Evolutionary conservation across 2,329 filamentous ascomycete species (phyloP), one percentile per base, ranked within the genome.

Genomic region (Aspergillus sp.): DNA sequence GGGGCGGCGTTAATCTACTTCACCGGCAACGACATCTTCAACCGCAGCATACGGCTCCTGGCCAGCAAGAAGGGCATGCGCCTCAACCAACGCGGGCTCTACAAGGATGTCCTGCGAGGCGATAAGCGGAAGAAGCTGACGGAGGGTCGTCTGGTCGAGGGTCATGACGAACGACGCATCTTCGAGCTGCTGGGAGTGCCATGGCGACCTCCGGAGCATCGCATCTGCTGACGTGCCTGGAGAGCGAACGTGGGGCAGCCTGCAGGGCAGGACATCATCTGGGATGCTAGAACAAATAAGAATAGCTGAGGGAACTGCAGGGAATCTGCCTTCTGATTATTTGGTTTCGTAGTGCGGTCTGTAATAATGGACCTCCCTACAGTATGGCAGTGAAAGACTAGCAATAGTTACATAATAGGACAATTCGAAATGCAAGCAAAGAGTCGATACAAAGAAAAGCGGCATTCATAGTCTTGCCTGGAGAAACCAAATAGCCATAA

Each of bases 11-110:
- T 96, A 51, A 78, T 96, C n/a, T 96, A 96, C 62, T 97, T 96
- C 60, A 96, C 91, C 0, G 91, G 91, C 1, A 93, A 96, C 56
- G 90, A 95, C 62, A 85, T 95, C 32, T 96, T 96, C 71, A 96
- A 96, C 64, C 76, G 90, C 10, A 94, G 87, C 60, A 79, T 96
- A 64, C 73, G 91, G 52, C 68, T 94, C 10, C 65, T 96, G 52
- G 88, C 89, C 9, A 80, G 81, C 35, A 88, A 81, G 67, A 93
- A 87, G 68, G 80, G 81, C 0, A 89, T 94, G 87, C 72, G 86
- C 43, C 63, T 97, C 46, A 96, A 95, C 56, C 90, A 96, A 67
- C 74, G 78, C 29, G 91, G 89, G 0, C 64, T 97, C 46, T 95
- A 83, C 57, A 78, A 74, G 56, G 78, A 88, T 63, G 82, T 87